Percentiles rank a stretch among this genome's conserved stretches.
Evolutionary conservation across 2,329 filamentous ascomycete genomes (phyloP).

Genomic region (Sporothrix humicola): DNA sequence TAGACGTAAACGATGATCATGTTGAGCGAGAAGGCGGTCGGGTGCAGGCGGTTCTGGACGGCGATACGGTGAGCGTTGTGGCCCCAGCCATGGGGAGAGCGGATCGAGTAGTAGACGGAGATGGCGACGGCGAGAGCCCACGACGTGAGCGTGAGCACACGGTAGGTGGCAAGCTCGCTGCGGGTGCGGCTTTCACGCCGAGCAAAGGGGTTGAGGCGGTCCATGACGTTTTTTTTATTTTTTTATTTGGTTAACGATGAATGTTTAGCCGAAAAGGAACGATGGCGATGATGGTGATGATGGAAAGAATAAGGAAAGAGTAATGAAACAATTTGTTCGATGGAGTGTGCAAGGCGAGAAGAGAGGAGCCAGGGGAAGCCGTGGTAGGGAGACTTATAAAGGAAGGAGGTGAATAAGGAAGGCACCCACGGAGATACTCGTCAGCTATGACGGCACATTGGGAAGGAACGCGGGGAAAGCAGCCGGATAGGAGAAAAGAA

Average conservation of each 20-base stretch:
- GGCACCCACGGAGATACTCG: constrained; percentile 11
- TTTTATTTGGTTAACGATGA: neutral
- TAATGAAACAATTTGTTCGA: neutral
- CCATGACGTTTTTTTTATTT: constrained; percentile 22
- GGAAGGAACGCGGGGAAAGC: constrained; percentile 26
- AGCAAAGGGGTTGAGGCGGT: constrained; percentile 71
- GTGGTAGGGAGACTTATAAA: constrained; percentile 14
- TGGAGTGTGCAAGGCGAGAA: neutral
- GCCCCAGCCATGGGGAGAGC: constrained; percentile 67
- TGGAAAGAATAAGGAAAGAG: constrained; percentile 1
- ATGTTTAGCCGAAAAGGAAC: no score
- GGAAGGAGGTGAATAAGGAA: neutral
- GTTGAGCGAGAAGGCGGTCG: constrained; percentile 78
- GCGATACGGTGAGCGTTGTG: constrained; percentile 68
- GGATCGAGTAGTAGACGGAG: constrained; percentile 75
- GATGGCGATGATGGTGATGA: neutral
- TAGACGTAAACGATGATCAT: constrained; percentile 70
- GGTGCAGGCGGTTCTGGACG: constrained; percentile 70
- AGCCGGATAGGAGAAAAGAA: neutral
- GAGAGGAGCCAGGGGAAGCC: neutral
- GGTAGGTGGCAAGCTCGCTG: constrained; percentile 71
- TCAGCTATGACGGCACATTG: constrained; percentile 29
- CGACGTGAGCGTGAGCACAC: constrained; percentile 72
- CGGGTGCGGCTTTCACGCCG: constrained; percentile 69
- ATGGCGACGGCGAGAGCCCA: constrained; percentile 77